These are phyloP conservation scores for Yarrowia osloensis DNA, from an alignment of 805 yeast genomes.

Conservation along the genomic window DNA sequence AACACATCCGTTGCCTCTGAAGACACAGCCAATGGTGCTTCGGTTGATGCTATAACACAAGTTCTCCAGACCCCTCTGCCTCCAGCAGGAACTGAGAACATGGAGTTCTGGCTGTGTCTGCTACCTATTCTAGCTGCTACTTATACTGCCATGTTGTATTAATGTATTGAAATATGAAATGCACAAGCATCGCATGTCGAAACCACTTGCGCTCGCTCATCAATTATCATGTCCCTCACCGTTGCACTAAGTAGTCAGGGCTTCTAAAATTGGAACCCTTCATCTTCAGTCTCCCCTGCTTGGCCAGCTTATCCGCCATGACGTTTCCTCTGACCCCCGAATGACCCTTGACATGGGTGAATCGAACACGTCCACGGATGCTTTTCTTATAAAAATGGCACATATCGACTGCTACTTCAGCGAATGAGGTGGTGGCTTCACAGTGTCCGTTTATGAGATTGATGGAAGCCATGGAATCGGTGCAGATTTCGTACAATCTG, in stretches of 20 bases:
- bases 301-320: background rate
- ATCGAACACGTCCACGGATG: background rate
- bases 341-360: background rate
- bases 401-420: background rate
- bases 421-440: background rate
- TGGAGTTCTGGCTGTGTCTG: background rate
- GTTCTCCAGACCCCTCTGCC: background rate
- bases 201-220: too few species aligned
- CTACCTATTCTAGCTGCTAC: background rate
- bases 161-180: too few species aligned
- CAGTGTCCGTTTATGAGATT: background rate
- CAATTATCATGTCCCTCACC: too few species aligned
- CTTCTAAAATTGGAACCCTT: too few species aligned
- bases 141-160: background rate
- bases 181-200: too few species aligned
- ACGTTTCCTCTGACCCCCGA: background rate
- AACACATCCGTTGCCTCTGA: background rate
- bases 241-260: too few species aligned
- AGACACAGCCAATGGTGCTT: too few species aligned
- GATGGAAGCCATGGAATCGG: background rate
- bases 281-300: background rate
- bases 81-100: background rate
- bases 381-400: background rate
- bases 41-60: background rate
- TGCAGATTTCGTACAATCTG: background rate